Conservation (phyloP, 139 green algal genomes). For the Micractinium sp. region DNA sequence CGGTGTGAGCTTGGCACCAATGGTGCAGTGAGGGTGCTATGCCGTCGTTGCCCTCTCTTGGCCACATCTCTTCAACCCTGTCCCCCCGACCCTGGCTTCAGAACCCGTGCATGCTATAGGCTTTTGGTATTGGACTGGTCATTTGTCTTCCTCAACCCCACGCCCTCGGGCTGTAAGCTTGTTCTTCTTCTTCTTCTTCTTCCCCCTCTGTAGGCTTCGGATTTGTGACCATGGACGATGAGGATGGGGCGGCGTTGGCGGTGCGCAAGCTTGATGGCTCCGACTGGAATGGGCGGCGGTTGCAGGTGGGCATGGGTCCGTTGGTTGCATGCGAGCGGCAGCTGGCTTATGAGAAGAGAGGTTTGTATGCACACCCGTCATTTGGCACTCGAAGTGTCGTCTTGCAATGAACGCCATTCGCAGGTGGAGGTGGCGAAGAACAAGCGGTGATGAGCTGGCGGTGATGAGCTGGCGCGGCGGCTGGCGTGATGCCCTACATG, state of each 20-base stretch:
- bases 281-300: slow-evolving; percentile 64
- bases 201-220: slow-evolving; percentile 51
- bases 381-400: too few species aligned
- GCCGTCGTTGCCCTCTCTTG: background rate
- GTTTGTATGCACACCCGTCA: too few species aligned
- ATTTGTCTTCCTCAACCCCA: too few species aligned
- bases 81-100: too few species aligned
- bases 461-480: too few species aligned
- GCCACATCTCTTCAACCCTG: background rate
- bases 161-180: too few species aligned
- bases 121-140: too few species aligned
- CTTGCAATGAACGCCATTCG: background rate
- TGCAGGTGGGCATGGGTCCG: slow-evolving; percentile 52
- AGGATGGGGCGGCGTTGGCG: slow-evolving; percentile 48
- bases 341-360: too few species aligned
- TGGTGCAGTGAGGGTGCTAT: background rate
- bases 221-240: slow-evolving; percentile 67
- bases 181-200: background rate
- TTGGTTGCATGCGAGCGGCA: too few species aligned
- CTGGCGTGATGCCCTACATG: too few species aligned
- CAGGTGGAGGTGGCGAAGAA: background rate
- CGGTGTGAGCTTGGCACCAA: background rate
- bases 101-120: too few species aligned
- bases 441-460: too few species aligned
- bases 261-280: slow-evolving; percentile 13